Conservation (phyloP, 2,329 filamentous ascomycete genomes). For the Helminthosporium solani region DNA sequence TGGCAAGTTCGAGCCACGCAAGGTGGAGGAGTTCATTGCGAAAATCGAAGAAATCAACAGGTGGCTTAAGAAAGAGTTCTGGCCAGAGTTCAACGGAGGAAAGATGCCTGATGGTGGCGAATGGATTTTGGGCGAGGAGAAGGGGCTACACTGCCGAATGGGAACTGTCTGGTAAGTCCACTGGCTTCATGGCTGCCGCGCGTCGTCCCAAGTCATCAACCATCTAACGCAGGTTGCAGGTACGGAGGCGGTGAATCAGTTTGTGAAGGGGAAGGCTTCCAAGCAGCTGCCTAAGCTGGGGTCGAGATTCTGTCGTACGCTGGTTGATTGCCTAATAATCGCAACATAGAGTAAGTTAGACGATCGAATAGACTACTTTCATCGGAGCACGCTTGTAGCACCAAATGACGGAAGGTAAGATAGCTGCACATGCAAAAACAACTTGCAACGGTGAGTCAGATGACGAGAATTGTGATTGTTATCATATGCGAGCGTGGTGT, state of each 20-base stretch:
- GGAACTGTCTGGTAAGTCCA: conserved; percentile 67
- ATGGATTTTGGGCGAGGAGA: conserved; percentile 87
- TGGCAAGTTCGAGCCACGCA: conserved; percentile 52
- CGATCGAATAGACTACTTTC: too few species aligned
- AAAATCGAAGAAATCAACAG: conserved; percentile 74
- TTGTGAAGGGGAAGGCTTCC: conserved; percentile 53
- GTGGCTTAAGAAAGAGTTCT: conserved; percentile 71
- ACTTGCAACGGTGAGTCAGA: too few species aligned
- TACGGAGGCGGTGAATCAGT: conserved; percentile 79
- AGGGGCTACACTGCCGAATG: conserved; percentile 71
- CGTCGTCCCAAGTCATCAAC: not conserved
- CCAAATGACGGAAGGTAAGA: too few species aligned
- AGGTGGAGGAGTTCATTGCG: conserved; percentile 64
- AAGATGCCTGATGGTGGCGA: conserved; percentile 59
- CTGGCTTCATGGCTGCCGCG: not conserved
- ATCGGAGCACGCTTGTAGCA: too few species aligned
- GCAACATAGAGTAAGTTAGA: too few species aligned
- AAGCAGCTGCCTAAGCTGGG: too few species aligned
- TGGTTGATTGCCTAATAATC: too few species aligned
- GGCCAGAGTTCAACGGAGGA: conserved; percentile 54
- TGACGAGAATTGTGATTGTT: too few species aligned
- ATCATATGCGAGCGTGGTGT: too few species aligned
- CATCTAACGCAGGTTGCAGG: conserved; percentile 34
- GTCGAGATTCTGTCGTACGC: too few species aligned
- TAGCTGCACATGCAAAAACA: too few species aligned